Percentiles rank a stretch among this genome's conserved stretches.
phyloP scores from a whole-genome alignment of 1,284 basidiomycete genomes.

The Ceratobasidium sp. region DNA sequence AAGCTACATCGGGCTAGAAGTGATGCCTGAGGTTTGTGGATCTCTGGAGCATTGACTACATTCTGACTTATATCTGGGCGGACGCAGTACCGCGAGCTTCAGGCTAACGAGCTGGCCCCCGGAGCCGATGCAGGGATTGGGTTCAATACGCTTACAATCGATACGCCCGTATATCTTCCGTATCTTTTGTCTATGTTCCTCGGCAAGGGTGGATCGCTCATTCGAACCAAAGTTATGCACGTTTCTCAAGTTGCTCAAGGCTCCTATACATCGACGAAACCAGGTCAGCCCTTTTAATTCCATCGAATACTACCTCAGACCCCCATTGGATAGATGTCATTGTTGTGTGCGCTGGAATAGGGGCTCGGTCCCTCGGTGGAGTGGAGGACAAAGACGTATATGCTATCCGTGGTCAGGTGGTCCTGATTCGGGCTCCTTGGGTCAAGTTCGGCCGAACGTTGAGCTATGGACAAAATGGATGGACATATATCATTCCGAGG shows the following conservation, averaged over 20 bases:
- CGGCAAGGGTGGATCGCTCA: conserved; percentile 62
- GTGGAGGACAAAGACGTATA: conserved; percentile 58
- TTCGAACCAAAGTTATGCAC: conserved; percentile 49
- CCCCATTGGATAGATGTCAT: conserved; percentile 7
- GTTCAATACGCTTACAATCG: conserved; percentile 72
- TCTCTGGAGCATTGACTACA: neutral
- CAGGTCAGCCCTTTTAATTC: neutral
- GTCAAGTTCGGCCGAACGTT: conserved; percentile 59
- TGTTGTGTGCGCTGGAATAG: conserved; percentile 55
- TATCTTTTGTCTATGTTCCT: conserved; percentile 71
- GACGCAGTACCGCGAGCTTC: conserved; percentile 59
- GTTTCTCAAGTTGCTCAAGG: conserved; percentile 35
- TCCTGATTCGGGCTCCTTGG: conserved; percentile 47
- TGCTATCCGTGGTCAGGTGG: conserved; percentile 43
- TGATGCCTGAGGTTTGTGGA: conserved; percentile 66
- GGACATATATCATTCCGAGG: conserved; percentile 74
- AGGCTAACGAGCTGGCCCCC: conserved; percentile 54
- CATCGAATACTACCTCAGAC: neutral
- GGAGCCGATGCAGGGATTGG: conserved; percentile 57
- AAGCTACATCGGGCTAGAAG: conserved; percentile 51
- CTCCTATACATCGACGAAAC: conserved; percentile 23
- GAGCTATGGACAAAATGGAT: conserved; percentile 54
- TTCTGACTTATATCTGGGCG: neutral
- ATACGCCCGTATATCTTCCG: conserved; percentile 68
- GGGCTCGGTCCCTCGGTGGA: conserved; percentile 56